Conservation (phyloP, 345 rosid species). For the Eucalyptus curtisii region DNA sequence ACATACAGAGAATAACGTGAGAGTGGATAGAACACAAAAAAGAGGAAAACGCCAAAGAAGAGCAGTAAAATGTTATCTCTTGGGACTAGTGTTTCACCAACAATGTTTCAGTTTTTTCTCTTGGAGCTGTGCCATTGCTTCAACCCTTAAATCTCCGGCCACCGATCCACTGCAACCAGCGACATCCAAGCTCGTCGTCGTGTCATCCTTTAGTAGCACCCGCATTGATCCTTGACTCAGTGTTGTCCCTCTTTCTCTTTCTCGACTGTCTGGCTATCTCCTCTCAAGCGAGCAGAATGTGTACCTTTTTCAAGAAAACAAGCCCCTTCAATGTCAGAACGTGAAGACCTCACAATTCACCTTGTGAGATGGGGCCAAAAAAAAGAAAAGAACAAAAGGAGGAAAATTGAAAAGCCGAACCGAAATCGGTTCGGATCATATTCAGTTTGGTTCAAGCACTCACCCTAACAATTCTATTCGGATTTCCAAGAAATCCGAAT, state of each 20-base stretch:
- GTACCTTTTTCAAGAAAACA: too few relatives aligned
- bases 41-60: too few relatives aligned
- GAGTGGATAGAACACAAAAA: too few relatives aligned
- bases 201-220: too few relatives aligned
- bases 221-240: not conserved
- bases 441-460: too few relatives aligned
- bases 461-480: too few relatives aligned
- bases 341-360: not conserved
- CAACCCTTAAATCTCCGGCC: not conserved
- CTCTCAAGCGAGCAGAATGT: not conserved
- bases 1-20: too few relatives aligned
- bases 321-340: not conserved
- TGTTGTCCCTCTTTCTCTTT: not conserved
- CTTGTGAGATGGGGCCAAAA: not conserved
- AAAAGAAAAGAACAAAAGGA: fast-evolving
- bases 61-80: too few relatives aligned
- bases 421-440: fast-evolving
- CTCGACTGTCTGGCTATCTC: not conserved
- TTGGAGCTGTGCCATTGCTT: too few relatives aligned
- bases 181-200: not conserved
- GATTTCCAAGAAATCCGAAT: too few relatives aligned
- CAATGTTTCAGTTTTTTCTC: too few relatives aligned
- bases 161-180: not conserved
- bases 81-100: too few relatives aligned
- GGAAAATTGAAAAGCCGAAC: fast-evolving